phyloP scores from a whole-genome alignment of 495 filamentous ascomycete genomes.

The Annulohypoxylon maeteangense region DNA sequence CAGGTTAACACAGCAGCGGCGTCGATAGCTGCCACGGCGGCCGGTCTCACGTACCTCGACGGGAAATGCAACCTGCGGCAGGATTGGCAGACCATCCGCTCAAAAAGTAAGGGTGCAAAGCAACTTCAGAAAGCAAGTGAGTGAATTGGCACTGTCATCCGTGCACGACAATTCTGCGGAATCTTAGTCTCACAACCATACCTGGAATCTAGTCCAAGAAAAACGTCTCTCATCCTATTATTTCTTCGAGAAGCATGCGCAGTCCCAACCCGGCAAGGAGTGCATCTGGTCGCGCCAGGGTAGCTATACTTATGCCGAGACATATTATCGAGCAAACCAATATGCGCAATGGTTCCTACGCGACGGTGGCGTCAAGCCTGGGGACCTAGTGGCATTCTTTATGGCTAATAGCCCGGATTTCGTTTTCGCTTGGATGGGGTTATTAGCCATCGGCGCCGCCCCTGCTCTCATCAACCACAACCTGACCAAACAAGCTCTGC shows the following conservation, averaged over 20 bases:
- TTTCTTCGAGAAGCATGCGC: constrained; percentile 67
- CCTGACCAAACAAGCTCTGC: constrained; percentile 69
- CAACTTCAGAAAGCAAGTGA: constrained; percentile 49
- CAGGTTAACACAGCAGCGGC: constrained; percentile 58
- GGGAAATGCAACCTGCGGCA: constrained; percentile 74
- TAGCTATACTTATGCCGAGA: constrained; percentile 71
- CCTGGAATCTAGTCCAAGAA: constrained; percentile 52
- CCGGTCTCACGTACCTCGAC: constrained; percentile 72
- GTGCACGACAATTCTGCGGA: background rate
- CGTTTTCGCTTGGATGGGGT: constrained; percentile 69
- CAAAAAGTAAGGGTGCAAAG: constrained; percentile 49
- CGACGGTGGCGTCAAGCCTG: constrained; percentile 65
- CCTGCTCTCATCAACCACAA: constrained; percentile 83
- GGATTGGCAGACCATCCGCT: constrained; percentile 60
- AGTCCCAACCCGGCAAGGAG: constrained; percentile 58
- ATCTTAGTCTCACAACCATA: constrained; percentile 8
- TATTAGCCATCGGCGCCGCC: constrained; percentile 71
- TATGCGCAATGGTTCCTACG: constrained; percentile 73
- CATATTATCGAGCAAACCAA: constrained; percentile 65
- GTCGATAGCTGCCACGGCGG: constrained; percentile 61
- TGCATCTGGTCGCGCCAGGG: constrained; percentile 75
- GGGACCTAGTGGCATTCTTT: constrained; percentile 76
- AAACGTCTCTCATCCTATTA: constrained; percentile 71
- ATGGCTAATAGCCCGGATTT: constrained; percentile 77
- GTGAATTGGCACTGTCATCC: constrained; percentile 5